Conservation (phyloP, 2,329 filamentous ascomycete species). For the Fusarium marasasianum region DNA sequence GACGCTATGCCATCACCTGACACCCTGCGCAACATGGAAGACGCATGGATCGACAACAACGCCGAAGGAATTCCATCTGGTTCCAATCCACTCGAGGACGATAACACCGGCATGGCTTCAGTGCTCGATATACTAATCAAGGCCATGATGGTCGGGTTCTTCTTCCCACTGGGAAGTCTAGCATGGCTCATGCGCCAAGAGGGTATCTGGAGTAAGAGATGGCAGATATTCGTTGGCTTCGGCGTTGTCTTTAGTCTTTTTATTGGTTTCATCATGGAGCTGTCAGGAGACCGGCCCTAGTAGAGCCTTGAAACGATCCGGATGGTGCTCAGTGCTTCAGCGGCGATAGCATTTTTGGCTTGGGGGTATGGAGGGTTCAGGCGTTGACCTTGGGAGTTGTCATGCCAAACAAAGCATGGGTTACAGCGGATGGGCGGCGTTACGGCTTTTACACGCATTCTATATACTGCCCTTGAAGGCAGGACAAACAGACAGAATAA, state of each 20-base stretch:
- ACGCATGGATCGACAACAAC: slow-evolving; percentile 87
- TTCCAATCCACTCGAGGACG: slow-evolving; percentile 54
- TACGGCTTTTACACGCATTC: slow-evolving; percentile 2
- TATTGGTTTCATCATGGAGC: slow-evolving; percentile 73
- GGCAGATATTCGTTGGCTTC: slow-evolving; percentile 86
- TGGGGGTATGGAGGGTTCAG: slow-evolving; percentile 56
- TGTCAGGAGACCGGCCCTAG: slow-evolving; percentile 50
- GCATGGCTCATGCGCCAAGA: slow-evolving; percentile 88
- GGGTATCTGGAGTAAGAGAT: slow-evolving; percentile 84
- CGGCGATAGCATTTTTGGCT: neutral
- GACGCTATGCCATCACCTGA: slow-evolving; percentile 87
- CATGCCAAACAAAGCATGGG: neutral
- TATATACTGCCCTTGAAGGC: neutral
- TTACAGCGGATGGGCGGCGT: neutral
- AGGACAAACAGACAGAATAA: neutral
- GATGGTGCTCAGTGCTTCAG: neutral
- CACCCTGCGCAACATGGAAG: slow-evolving; percentile 81
- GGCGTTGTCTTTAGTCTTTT: slow-evolving; percentile 82
- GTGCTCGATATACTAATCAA: slow-evolving; percentile 86
- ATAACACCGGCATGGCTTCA: slow-evolving; percentile 59
- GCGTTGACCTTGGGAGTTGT: slow-evolving; percentile 28
- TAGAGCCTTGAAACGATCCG: neutral
- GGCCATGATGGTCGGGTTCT: slow-evolving; percentile 91
- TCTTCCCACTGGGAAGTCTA: slow-evolving; percentile 89
- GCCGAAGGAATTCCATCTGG: slow-evolving; percentile 52